Percentiles rank a stretch among this genome's conserved stretches.
Conservation (phyloP, 257 asterid species). For the Primulina eburnea region DNA sequence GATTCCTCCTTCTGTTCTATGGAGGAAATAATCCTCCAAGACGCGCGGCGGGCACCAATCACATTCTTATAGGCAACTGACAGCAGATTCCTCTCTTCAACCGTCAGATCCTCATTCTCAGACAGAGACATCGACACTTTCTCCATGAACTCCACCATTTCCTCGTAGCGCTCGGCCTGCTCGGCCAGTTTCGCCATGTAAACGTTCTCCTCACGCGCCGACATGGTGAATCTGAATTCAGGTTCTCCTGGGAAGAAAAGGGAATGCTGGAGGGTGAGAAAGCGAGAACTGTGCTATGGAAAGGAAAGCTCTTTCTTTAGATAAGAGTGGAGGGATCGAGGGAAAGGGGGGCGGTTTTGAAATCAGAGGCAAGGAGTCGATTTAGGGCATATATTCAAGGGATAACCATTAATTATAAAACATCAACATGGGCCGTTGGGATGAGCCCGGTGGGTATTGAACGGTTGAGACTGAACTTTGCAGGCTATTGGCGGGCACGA, state of each 20-base stretch:
- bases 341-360: background rate
- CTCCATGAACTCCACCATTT: conserved; percentile 79
- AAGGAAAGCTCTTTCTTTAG: background rate
- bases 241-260: background rate
- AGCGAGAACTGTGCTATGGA: background rate
- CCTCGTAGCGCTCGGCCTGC: conserved; percentile 75
- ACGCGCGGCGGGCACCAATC: conserved; percentile 68
- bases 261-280: conserved; percentile 11
- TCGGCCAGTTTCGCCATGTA: conserved; percentile 82
- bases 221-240: conserved; percentile 25
- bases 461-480: background rate
- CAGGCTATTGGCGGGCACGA: no score
- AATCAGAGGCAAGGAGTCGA: conserved; percentile 7
- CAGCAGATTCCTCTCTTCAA: conserved; percentile 68
- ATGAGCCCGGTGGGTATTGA: background rate
- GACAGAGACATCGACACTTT: conserved; percentile 49
- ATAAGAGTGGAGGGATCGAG: background rate
- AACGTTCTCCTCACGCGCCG: conserved; percentile 68
- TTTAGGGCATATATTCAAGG: conserved; percentile 7
- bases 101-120: conserved; percentile 51
- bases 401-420: background rate
- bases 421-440: background rate
- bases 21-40: conserved; percentile 74
- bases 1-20: conserved; percentile 82
- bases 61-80: conserved; percentile 79